A percentile compares a stretch with the other conserved stretches of the same genome.
Conservation (phyloP, 257 asterid genomes). For the Thymus quinquecostatus region DNA sequence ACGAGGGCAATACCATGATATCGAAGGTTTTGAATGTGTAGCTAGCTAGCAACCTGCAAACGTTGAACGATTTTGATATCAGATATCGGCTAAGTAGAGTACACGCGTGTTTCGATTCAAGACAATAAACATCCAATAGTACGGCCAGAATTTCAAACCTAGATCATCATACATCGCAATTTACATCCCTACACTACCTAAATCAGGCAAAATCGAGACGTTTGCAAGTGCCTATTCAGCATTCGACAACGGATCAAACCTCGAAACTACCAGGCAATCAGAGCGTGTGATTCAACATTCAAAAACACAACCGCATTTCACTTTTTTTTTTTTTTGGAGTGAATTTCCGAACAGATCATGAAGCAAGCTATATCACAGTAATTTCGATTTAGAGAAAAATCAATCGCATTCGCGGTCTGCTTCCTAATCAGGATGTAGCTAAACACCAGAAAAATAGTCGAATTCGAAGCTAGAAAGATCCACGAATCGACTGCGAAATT, state of each 20-base stretch:
- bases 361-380: not conserved
- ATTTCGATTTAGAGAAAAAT: not conserved
- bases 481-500: not conserved
- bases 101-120: not conserved
- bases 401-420: not conserved
- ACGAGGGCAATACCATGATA: constrained; percentile 36
- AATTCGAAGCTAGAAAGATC: not conserved
- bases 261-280: not conserved
- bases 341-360: not conserved
- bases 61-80: not conserved
- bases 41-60: constrained; percentile 31
- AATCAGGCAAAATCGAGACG: not conserved
- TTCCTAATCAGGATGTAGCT: constrained; percentile 10
- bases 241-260: not conserved
- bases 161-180: not conserved
- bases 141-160: not conserved
- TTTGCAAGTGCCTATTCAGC: not conserved
- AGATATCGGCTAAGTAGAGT: constrained; percentile 8
- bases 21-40: constrained; percentile 7
- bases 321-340: not conserved
- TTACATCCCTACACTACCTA: not conserved
- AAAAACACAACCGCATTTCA: not conserved
- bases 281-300: not conserved
- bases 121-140: not conserved
- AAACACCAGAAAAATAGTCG: not conserved